A percentile compares a stretch with the other conserved stretches of the same genome.
phyloP scores from a whole-genome alignment of 768 basidiomycete genomes.

The Suillus fuscotomentosus region DNA sequence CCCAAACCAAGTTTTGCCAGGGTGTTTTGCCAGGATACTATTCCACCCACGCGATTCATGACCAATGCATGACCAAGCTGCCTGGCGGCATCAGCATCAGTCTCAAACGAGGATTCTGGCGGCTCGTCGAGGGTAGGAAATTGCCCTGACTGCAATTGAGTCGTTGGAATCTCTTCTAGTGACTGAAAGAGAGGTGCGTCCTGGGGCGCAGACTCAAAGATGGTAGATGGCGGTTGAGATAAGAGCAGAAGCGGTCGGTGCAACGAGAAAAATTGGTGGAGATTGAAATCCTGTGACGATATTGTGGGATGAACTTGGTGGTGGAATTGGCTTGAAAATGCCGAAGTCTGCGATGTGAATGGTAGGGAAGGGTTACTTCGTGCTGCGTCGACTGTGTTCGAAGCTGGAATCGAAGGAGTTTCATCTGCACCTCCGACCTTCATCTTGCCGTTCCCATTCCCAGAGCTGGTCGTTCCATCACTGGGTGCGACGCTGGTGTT shows the following conservation, averaged over 20 bases:
- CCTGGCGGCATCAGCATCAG: constrained; percentile 78
- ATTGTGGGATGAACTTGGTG: constrained; percentile 51
- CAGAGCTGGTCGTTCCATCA: constrained; percentile 21
- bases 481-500: constrained; percentile 33
- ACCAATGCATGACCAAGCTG: constrained; percentile 76
- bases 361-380: constrained; percentile 20
- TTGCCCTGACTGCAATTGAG: constrained; percentile 23
- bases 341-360: constrained; percentile 8
- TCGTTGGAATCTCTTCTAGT: constrained; percentile 23
- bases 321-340: constrained; percentile 5
- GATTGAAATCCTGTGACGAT: constrained; percentile 66
- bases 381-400: constrained; percentile 14
- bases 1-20: constrained; percentile 65
- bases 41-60: constrained; percentile 59
- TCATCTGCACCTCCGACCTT: constrained; percentile 26
- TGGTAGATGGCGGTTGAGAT: constrained; percentile 54
- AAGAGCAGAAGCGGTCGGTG: constrained; percentile 78
- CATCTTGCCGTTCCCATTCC: constrained; percentile 12
- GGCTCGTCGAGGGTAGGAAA: constrained; percentile 39
- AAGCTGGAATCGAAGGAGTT: constrained; percentile 18
- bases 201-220: constrained; percentile 41
- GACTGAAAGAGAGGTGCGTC: constrained; percentile 18
- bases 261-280: constrained; percentile 83
- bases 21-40: constrained; percentile 67
- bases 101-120: constrained; percentile 56